Base-by-base conservation (phyloP, 2,329 filamentous ascomycete genomes). In the Fusarium camptoceras region DNA sequence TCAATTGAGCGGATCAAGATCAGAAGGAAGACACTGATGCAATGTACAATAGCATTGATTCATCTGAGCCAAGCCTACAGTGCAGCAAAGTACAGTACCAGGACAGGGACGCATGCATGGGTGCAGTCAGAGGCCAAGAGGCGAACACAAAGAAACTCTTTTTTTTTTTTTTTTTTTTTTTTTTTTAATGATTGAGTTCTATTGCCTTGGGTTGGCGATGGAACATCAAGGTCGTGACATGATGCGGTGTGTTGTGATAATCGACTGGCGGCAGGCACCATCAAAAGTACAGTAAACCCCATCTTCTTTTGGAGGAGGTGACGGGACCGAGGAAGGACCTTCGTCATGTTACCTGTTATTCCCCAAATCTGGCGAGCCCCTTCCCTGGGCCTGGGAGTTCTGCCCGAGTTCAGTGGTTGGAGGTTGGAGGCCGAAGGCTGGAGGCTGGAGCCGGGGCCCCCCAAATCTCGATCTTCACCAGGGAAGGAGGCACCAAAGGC, bases 391-490 rank as follows among this genome's bases (percentile, higher is more conserved):
- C 34, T 18, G 10, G 34, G 34, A 18, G 34, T 37, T 37, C 34
- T 37, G 10, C 10, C 34, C 34, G 18, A n/a, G 34, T 37, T 37
- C 18, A 37, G 34, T 37, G 34, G 34, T 15, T 42, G 27, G 18
- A 25, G 48, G 48, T 18, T 37, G 34, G 47, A 24, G 20, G 10
- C 47, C n/a, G 25, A 12, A 24, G 48, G 28, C 22, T 49, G 34
- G 28, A 25, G 20, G 31, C 16, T 3, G 31, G 31, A n/a, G 34
- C 34, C 34, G 34, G 34, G 34, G 34, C 34, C 43, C 28, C 48
- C 46, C 28, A 53, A 70, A 71, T 70, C 68, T 71, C 68, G 68
- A 70, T 71, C 59, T 44, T 55, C 41, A 55, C 9, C 53, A 65
- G 62, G 67, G 64, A 71, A 68, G n/a, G 34, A 46, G 39, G 31